Percentiles rank a stretch among this genome's conserved stretches.
Evolutionary conservation across 148 eudicot species (phyloP).

Genomic region (Cornus kousa): DNA sequence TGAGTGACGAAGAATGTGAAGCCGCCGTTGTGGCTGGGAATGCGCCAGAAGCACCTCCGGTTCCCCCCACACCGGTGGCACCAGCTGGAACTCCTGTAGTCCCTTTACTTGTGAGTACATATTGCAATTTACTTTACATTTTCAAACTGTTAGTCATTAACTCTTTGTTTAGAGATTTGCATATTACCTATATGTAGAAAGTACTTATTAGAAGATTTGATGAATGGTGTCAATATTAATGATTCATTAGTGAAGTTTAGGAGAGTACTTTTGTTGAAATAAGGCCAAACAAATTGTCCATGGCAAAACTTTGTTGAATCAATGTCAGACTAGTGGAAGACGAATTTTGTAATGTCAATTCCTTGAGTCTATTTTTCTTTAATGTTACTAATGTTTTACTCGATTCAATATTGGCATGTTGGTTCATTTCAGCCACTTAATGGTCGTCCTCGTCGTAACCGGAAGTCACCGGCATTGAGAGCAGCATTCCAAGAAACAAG

Average conservation of each 20-base stretch:
- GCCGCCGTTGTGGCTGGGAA: conserved; percentile 88
- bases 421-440: conserved; percentile 42
- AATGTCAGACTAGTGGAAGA: neutral
- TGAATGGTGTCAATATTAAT: neutral
- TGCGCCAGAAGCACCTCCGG: conserved; percentile 72
- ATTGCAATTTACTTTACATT: neutral
- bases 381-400: neutral
- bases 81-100: conserved; percentile 73
- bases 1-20: conserved; percentile 76
- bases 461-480: conserved; percentile 62
- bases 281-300: neutral
- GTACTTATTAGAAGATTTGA: neutral
- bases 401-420: conserved; percentile 4
- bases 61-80: conserved; percentile 51
- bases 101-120: conserved; percentile 54
- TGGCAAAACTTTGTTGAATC: neutral
- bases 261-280: neutral
- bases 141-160: neutral
- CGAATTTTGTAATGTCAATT: conserved; percentile 1
- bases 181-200: neutral
- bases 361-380: neutral
- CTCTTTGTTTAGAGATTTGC: neutral
- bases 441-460: conserved; percentile 85
- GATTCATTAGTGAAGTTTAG: neutral
- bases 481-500: conserved; percentile 87